phyloP scores from a whole-genome alignment of 1,284 basidiomycete genomes.

The Trichosporon faecale region DNA sequence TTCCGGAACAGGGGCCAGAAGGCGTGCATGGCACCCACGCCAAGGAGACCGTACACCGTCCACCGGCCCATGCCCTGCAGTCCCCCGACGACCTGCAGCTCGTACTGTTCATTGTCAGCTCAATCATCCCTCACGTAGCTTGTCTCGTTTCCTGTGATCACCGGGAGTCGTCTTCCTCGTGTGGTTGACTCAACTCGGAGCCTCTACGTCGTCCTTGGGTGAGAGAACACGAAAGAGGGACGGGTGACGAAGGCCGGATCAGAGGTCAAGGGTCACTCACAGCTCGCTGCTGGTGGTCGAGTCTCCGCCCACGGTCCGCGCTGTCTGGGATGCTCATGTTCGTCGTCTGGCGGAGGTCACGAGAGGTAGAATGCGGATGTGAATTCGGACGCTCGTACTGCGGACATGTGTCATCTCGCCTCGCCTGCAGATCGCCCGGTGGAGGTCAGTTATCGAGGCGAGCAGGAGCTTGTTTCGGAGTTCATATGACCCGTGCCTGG shows the following conservation, averaged over 20 bases:
- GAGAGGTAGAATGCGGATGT: constrained; percentile 8
- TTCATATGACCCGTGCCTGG: constrained; percentile 6
- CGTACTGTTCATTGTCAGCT: constrained; percentile 27
- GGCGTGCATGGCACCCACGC: constrained; percentile 66
- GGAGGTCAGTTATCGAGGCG: not conserved
- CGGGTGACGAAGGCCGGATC: not conserved
- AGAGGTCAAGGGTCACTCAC: constrained; percentile 18
- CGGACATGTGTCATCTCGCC: constrained; percentile 1
- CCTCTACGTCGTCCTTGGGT: not conserved
- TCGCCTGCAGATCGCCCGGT: not conserved
- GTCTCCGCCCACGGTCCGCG: constrained; percentile 35
- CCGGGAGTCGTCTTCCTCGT: not conserved
- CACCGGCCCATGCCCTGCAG: constrained; percentile 61
- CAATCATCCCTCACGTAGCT: not conserved
- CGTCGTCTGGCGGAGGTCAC: not conserved
- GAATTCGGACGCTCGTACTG: constrained; percentile 5
- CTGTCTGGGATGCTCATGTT: not conserved
- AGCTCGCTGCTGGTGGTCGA: constrained; percentile 42
- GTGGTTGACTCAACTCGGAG: not conserved
- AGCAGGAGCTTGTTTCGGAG: constrained; percentile 8
- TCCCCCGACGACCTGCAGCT: constrained; percentile 44
- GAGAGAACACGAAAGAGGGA: not conserved
- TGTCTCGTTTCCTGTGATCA: too few species aligned
- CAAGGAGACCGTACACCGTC: constrained; percentile 60
- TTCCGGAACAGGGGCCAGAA: constrained; percentile 75